A percentile compares a stretch with the other conserved stretches of the same genome.
phyloP scores from a whole-genome alignment of 2,329 filamentous ascomycete genomes.

The Neopestalotiopsis sp. region DNA sequence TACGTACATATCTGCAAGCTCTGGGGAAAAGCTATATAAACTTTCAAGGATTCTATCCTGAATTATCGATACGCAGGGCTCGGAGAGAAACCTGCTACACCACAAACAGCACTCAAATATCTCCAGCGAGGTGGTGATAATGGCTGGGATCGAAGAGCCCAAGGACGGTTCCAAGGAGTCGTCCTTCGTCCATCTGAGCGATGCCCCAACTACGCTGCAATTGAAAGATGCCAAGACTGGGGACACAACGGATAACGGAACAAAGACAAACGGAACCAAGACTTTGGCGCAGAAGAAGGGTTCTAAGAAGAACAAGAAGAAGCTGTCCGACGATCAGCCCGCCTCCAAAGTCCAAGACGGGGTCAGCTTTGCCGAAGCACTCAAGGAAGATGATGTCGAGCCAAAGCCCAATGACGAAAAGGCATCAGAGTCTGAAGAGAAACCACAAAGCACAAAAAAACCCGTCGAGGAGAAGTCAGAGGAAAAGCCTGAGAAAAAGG shows the following conservation, averaged over 20 bases:
- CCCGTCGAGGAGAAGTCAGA: neutral
- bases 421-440: neutral
- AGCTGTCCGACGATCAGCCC: slow-evolving; percentile 8
- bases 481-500: neutral
- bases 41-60: neutral
- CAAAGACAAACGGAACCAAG: slow-evolving; percentile 7
- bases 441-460: neutral
- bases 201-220: slow-evolving; percentile 16
- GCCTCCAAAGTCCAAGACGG: slow-evolving; percentile 13
- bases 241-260: neutral
- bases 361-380: slow-evolving; percentile 18
- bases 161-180: slow-evolving; percentile 14
- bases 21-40: neutral
- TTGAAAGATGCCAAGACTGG: neutral
- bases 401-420: neutral
- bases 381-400: slow-evolving; percentile 14
- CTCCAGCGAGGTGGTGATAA: neutral
- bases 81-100: neutral
- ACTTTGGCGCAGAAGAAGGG: slow-evolving; percentile 6
- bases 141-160: neutral
- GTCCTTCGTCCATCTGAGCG: slow-evolving; percentile 20
- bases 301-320: slow-evolving; percentile 6
- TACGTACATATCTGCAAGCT: neutral
- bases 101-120: neutral
- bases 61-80: neutral